Evolutionary conservation across 441 rosid genomes (phyloP).

Genomic region (Adansonia grandidieri): DNA sequence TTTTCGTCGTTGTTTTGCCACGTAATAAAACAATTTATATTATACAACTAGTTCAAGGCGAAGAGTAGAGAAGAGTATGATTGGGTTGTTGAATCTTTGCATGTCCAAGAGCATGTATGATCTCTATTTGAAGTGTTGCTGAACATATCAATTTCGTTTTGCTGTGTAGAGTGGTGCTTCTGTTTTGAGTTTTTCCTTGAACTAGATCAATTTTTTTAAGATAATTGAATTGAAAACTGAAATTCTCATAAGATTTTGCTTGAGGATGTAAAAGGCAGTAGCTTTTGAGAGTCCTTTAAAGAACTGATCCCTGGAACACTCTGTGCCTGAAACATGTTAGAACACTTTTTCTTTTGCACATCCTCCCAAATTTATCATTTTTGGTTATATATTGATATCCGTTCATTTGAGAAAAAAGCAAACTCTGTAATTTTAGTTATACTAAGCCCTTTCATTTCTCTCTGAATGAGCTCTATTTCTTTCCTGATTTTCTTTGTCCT

Average conservation of each 20-base stretch:
- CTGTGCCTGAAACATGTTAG: background rate
- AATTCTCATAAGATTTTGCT: background rate
- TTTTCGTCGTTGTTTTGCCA: background rate
- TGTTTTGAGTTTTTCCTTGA: constrained; percentile 14
- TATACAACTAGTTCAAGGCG: background rate
- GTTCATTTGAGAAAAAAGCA: background rate
- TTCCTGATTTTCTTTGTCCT: constrained; percentile 29
- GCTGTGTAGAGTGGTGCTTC: background rate
- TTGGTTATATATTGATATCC: background rate
- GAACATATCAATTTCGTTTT: background rate
- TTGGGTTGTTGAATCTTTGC: constrained; percentile 11
- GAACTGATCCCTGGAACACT: background rate
- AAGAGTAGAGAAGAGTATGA: background rate
- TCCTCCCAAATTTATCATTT: background rate
- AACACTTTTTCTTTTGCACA: background rate
- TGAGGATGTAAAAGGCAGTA: constrained; percentile 4
- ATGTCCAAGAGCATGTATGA: background rate
- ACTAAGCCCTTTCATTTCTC: constrained; percentile 20
- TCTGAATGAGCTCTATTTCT: constrained; percentile 10
- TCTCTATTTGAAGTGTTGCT: constrained; percentile 3
- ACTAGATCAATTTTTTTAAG: background rate
- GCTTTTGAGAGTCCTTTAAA: background rate
- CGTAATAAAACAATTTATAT: background rate
- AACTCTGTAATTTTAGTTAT: constrained; percentile 17
- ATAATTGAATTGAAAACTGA: background rate